These are phyloP conservation scores for Nicotiana undulata DNA, from an alignment of 257 asterid genomes.

Conservation along the genomic window DNA sequence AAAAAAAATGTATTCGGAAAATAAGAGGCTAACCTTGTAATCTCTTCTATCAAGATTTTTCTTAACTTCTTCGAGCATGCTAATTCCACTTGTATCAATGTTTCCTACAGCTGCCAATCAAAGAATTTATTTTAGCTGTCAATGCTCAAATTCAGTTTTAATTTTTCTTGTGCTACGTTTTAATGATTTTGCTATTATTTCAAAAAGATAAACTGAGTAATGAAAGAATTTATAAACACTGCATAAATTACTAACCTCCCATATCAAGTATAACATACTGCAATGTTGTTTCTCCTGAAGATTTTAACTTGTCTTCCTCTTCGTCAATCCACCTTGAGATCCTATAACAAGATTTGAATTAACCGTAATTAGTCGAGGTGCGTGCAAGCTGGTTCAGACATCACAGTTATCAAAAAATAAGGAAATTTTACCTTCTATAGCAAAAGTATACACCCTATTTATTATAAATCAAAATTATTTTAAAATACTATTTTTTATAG, in stretches of 20 bases:
- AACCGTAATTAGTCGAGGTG: background rate
- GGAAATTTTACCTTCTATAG: too few species aligned
- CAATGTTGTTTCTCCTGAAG: constrained; percentile 40
- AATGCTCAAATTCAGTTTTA: background rate
- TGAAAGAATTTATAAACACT: background rate
- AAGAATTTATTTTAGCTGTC: background rate
- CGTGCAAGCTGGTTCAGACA: too few species aligned
- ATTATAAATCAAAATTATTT: too few species aligned
- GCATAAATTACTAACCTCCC: constrained; percentile 47
- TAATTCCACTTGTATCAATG: constrained; percentile 93
- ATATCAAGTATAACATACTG: constrained; percentile 69
- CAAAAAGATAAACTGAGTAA: too few species aligned
- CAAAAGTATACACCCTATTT: too few species aligned
- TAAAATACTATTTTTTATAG: too few species aligned
- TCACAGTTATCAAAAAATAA: too few species aligned
- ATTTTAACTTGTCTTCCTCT: constrained; percentile 66
- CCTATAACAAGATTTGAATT: constrained; percentile 23
- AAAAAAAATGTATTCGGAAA: background rate
- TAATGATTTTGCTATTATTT: too few species aligned
- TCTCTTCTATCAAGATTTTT: constrained; percentile 69
- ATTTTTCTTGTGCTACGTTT: too few species aligned
- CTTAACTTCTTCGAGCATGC: constrained; percentile 83
- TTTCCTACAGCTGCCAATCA: constrained; percentile 75
- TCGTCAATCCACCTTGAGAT: constrained; percentile 88
- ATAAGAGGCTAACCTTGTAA: constrained; percentile 38